Base-by-base conservation (phyloP, 106 monocot genomes). In the Dioscorea alata region DNA sequence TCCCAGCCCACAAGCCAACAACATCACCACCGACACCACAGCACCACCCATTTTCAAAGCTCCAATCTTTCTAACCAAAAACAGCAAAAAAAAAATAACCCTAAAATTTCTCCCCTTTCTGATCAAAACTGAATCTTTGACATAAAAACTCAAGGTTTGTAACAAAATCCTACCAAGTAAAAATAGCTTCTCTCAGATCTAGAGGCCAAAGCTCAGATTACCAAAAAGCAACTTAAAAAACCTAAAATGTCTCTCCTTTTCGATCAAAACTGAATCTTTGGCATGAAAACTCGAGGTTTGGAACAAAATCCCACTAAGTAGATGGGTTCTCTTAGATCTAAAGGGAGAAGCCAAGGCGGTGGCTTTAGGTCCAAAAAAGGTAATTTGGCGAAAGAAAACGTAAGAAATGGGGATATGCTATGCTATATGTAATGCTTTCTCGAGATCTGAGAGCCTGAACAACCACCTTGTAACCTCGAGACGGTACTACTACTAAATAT, bases 1-100 rank as follows among this genome's bases (percentile, higher is more conserved):
- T 48, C 63, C 65, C 63, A 69, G 58, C 0, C 57, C 66, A 63
- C 73, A 73, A 66, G 56, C 60, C 42, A 69, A 20, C 15, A 78
- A 8, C 34, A 73, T 14, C 17, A 79, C 28, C 32, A 63, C 13
- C 16, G 64, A 8, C 42, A 42, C 42, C 10, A 18, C 58, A 61
- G 21, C 53, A 10, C 12, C 25, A 14, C 50, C 71, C 21, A 71
- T 61, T 56, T 3, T 49, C 58, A 51, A 48, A 61, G 13, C 63
- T 23, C 25, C 24, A 31, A 61, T 42, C 60, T 24, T 18, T 12
- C 21, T 12, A 18, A 13, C 20, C 6, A 42, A 42, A 42, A 42
- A 42, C 42, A 2, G 24, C 35, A 18, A 61, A 23, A 42, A 23
- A 42, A 8, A 59, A 57, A 48, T 32, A 8, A 21, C 59, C 12